phyloP scores from a whole-genome alignment of 768 basidiomycete species.

The Hygrophoropsis aurantiaca region DNA sequence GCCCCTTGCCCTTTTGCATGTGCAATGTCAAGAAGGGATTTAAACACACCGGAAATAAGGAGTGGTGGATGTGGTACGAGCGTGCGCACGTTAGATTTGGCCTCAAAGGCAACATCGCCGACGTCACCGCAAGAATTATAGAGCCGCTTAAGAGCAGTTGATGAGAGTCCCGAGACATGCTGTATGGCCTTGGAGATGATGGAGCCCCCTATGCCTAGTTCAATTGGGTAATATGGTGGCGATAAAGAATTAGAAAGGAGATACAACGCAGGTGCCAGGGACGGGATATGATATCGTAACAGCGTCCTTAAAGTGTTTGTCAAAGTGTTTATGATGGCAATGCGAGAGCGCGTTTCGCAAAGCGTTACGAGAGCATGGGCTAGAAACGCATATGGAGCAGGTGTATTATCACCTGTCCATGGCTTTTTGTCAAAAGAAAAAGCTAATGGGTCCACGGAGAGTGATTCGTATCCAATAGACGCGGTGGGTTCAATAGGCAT shows the following conservation, averaged over 20 bases:
- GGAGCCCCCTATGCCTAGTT: slow-evolving; percentile 69
- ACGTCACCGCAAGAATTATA: slow-evolving; percentile 79
- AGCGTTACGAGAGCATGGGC: slow-evolving; percentile 60
- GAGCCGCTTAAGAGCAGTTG: slow-evolving; percentile 56
- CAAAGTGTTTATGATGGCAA: slow-evolving; percentile 62
- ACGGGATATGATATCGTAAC: slow-evolving; percentile 59
- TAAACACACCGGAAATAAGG: slow-evolving; percentile 63
- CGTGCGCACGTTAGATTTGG: slow-evolving; percentile 74
- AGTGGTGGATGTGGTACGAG: slow-evolving; percentile 72
- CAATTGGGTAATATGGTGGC: slow-evolving; percentile 70
- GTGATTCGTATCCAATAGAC: slow-evolving; percentile 14
- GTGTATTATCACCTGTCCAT: slow-evolving; percentile 33
- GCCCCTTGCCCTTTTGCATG: slow-evolving; percentile 73
- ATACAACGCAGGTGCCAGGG: slow-evolving; percentile 76
- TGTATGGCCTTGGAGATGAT: slow-evolving; percentile 71
- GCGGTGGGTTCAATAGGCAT: neutral
- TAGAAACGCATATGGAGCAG: slow-evolving; percentile 72
- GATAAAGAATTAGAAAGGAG: slow-evolving; percentile 79
- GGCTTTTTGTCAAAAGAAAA: slow-evolving; percentile 45
- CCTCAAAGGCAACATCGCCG: slow-evolving; percentile 86
- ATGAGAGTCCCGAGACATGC: slow-evolving; percentile 65
- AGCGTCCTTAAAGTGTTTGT: slow-evolving; percentile 77
- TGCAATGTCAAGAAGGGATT: slow-evolving; percentile 66
- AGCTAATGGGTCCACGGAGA: slow-evolving; percentile 49
- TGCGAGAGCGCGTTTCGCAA: slow-evolving; percentile 70